Evolutionary conservation across 2,329 filamentous ascomycete species (phyloP), one percentile per base, ranked within the genome.

Genomic region (Botryotinia narcissicola): DNA sequence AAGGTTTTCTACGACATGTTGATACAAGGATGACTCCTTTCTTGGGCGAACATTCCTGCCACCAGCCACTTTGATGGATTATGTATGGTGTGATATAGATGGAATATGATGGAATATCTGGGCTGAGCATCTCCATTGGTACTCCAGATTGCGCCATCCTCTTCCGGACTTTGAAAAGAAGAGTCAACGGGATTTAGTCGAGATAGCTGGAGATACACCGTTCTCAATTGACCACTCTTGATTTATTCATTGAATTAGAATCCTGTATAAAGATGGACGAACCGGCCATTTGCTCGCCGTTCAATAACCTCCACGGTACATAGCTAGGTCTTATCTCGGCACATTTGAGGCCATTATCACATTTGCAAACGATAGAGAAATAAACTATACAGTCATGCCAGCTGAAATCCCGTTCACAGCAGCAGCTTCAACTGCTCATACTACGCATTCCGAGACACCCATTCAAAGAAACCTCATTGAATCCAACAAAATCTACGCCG

Each of bases 401-500:
- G 25, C 42, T 48, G 25, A 54, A 4, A 16, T 51, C 4, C n/a
- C 59, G 37, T 37, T 60, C 14, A 20, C 18, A n/a, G 7, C 4
- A 44, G 29, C 44, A 60, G 37, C 37, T 7, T 16, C 22, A 14
- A n/a, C 40, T 18, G 25, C 62, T 59, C 7, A 40, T 7, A 71
- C 16, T 22, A 76, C 76, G 73, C 70, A 76, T 32, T 46, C 72
- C 64, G 46, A 72, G 18, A 83, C 85, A 63, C 80, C 83, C 22
- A 85, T 85, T 72, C 87, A 89, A 77, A 81, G 87, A 75, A 88
- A 89, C 74, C 81, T 91, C 35, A 83, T 87, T 71, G 80, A 85
- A 64, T 86, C 86, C 66, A 92, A 92, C 80, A 85, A 84, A 46
- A 82, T 85, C 46, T 90, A 91, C 78, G 86, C 85, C 7, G 82